Evolutionary conservation across 2,329 filamentous ascomycete species (phyloP).

Genomic region (Penicillium crustosum): DNA sequence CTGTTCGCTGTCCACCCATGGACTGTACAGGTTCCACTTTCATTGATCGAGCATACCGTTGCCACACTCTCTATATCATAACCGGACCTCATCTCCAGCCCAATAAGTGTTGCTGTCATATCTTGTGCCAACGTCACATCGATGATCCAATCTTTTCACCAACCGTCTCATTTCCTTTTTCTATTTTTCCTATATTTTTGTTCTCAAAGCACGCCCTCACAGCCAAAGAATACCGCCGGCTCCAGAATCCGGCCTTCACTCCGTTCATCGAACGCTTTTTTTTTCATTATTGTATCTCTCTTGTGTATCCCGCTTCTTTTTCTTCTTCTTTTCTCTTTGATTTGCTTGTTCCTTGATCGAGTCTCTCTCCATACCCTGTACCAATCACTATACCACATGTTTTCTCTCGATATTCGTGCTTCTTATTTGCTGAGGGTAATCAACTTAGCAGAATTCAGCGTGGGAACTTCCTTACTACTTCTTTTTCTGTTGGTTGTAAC

Average conservation of each 20-base stretch:
- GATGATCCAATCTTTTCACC: constrained; percentile 2
- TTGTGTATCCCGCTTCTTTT: neutral
- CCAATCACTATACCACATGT: constrained; percentile 29
- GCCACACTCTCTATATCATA: constrained; percentile 18
- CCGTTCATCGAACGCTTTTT: constrained; percentile 7
- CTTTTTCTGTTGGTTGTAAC: neutral
- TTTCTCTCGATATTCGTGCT: constrained; percentile 14
- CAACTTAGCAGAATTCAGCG: constrained; percentile 14
- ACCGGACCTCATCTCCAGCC: neutral
- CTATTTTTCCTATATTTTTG: neutral
- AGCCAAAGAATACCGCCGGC: neutral
- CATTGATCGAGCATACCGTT: constrained; percentile 9
- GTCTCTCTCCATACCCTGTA: constrained; percentile 26
- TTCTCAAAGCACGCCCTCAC: neutral
- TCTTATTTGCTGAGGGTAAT: constrained; percentile 7
- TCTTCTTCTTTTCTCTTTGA: constrained; percentile 1
- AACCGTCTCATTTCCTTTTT: constrained; percentile 6
- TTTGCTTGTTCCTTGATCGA: neutral
- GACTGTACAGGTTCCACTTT: neutral
- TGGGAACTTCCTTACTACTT: neutral
- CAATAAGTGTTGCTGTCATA: constrained; percentile 10
- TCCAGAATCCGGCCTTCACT: neutral
- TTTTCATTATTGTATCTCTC: constrained; percentile 2
- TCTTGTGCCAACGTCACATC: constrained; percentile 1
- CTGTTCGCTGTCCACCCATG: neutral